These are phyloP conservation scores for Lyophyllum shimeji DNA, from an alignment of 768 basidiomycete species.

Conservation along the genomic window DNA sequence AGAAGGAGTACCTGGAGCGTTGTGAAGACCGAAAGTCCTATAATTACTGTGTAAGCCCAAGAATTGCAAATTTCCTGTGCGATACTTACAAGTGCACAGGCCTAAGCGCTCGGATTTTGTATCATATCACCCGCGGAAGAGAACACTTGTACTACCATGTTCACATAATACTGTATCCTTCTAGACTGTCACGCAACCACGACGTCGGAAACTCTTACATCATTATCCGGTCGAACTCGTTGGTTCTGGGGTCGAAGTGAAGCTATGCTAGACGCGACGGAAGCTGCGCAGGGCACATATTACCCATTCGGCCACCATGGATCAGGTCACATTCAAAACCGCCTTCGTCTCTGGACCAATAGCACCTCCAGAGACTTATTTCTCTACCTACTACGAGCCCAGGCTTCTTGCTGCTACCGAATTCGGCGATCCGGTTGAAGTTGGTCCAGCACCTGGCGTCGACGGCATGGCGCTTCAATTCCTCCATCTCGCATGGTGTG, in stretches of 20 bases:
- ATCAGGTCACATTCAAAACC: background rate
- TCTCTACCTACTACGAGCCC: slow-evolving; percentile 18
- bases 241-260: too few species aligned
- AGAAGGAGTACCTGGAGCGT: slow-evolving; percentile 95
- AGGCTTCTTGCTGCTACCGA: slow-evolving; percentile 17
- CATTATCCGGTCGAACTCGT: too few species aligned
- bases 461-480: slow-evolving; percentile 22
- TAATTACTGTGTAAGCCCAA: slow-evolving; percentile 60
- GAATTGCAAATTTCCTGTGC: background rate
- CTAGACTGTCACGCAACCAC: too few species aligned
- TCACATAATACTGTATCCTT: background rate
- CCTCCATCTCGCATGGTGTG: slow-evolving; percentile 12
- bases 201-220: too few species aligned
- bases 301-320: background rate
- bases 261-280: background rate
- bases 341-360: slow-evolving; percentile 28
- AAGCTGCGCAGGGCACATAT: too few species aligned
- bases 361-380: slow-evolving; percentile 17
- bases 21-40: slow-evolving; percentile 87
- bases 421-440: slow-evolving; percentile 20
- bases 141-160: slow-evolving; percentile 4
- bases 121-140: slow-evolving; percentile 4
- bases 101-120: slow-evolving; percentile 16
- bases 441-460: slow-evolving; percentile 25
- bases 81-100: slow-evolving; percentile 12